Evolutionary conservation across 306 rosid genomes (phyloP), one percentile per base, ranked within the genome.

Genomic region (Crotalaria pallida): DNA sequence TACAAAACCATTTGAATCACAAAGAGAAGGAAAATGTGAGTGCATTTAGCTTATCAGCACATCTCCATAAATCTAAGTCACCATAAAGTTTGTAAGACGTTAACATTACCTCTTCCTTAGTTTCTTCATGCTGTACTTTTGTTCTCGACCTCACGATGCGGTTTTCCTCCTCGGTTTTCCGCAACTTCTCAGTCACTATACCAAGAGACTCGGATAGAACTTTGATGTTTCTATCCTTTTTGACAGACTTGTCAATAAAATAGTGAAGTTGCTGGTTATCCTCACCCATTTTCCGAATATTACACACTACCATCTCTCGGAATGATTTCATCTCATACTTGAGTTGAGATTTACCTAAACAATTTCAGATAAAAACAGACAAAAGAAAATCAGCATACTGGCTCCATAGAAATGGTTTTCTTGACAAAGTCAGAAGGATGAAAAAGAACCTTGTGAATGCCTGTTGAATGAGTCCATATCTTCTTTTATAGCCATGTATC

Each of bases 261-360:
- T 75, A 87, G 19, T 50, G 15, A 61, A 87, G 88, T 15, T 71
- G 82, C 68, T 87, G 87, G 73, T 87, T 87, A 75, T 92, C 96
- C 80, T 89, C 98, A 18, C 78, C 87, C 96, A 92, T 92, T 76
- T 89, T 88, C 63, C 84, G 71, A 27, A 89, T 81, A 68, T 86
- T 88, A 36, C 74, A 65, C 10, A 89, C 90, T n/a, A 92, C 98
- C 90, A 80, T 86, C 76, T 92, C 96, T 41, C 83, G 89, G 67
- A 86, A 84, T 4, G 96, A 89, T 66, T 77, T 77, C 85, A 92
- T 34, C 13, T 92, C 98, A 78, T 47, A 87, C 53, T 89, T 92
- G 67, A 87, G 83, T 77, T 69, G 84, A 19, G 92, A 53, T 74
- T 92, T 92, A 24, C 90, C 97, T 91, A 69, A 44, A 36, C 21